phyloP scores from a whole-genome alignment of 1,139 yeast species.

The Lipomyces yarrowii region DNA sequence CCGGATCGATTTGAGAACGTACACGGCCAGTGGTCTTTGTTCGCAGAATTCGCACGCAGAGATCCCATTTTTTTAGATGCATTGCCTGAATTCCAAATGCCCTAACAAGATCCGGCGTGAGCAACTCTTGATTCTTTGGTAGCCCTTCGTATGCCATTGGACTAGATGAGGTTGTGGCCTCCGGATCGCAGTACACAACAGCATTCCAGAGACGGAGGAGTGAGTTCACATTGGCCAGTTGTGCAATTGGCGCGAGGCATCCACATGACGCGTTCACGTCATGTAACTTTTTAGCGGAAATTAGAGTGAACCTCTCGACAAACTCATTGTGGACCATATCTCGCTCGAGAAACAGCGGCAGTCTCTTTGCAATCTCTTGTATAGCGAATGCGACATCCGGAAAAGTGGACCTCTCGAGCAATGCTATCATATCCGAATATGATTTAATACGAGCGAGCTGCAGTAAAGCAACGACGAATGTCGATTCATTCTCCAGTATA shows the following conservation, averaged over 20 bases:
- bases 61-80: neutral
- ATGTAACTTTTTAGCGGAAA: neutral
- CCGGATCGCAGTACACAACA: neutral
- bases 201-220: neutral
- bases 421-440: neutral
- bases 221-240: neutral
- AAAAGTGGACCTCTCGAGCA: neutral
- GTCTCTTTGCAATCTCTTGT: neutral
- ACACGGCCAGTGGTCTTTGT: neutral
- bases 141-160: neutral
- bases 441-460: neutral
- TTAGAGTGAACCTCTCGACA: neutral
- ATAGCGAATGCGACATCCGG: neutral
- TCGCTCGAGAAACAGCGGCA: neutral
- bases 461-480: neutral
- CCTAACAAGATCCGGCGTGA: neutral
- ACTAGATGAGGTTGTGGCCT: neutral
- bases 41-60: neutral
- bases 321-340: neutral
- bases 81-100: neutral
- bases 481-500: neutral
- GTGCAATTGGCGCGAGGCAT: neutral
- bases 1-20: neutral
- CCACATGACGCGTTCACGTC: neutral
- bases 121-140: neutral